phyloP scores from a whole-genome alignment of 768 basidiomycete species.

The Lanmaoa pseudosensibilis region DNA sequence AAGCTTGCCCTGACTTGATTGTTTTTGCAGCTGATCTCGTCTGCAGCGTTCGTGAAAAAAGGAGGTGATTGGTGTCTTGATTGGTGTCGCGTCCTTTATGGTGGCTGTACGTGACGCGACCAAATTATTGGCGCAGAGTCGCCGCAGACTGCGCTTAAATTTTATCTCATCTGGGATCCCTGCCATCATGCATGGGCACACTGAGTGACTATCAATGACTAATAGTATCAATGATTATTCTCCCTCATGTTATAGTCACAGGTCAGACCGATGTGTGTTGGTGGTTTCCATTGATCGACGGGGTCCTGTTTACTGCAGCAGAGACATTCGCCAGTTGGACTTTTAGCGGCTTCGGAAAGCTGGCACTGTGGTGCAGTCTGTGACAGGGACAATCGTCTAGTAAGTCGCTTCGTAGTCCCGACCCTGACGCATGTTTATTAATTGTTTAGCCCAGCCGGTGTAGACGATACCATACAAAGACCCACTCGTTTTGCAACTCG shows the following conservation, averaged over 20 bases:
- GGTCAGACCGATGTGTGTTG: slow-evolving; percentile 42
- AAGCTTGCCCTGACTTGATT: background rate
- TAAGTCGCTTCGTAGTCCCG: slow-evolving; percentile 36
- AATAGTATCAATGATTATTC: too few relatives aligned
- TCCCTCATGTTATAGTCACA: slow-evolving; percentile 66
- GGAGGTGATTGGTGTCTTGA: background rate
- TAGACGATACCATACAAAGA: slow-evolving; percentile 85
- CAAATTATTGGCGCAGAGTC: too few relatives aligned
- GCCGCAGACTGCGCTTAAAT: too few relatives aligned
- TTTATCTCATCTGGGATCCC: slow-evolving; percentile 34
- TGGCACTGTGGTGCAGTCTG: slow-evolving; percentile 87
- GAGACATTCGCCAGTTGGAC: slow-evolving; percentile 84
- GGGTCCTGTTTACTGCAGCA: slow-evolving; percentile 39
- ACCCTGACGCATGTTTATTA: background rate
- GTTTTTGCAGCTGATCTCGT: background rate
- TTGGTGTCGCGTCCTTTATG: too few relatives aligned
- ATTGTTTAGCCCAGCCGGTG: background rate
- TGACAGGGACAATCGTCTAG: slow-evolving; percentile 98
- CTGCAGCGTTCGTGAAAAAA: background rate
- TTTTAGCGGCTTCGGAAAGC: slow-evolving; percentile 67
- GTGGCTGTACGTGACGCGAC: too few relatives aligned
- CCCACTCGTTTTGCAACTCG: slow-evolving; percentile 69
- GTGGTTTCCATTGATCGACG: slow-evolving; percentile 6
- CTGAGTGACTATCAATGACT: too few relatives aligned
- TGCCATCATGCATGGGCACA: slow-evolving; percentile 63